phyloP scores from a whole-genome alignment of 768 basidiomycete species.

The Amanita polypyramis region DNA sequence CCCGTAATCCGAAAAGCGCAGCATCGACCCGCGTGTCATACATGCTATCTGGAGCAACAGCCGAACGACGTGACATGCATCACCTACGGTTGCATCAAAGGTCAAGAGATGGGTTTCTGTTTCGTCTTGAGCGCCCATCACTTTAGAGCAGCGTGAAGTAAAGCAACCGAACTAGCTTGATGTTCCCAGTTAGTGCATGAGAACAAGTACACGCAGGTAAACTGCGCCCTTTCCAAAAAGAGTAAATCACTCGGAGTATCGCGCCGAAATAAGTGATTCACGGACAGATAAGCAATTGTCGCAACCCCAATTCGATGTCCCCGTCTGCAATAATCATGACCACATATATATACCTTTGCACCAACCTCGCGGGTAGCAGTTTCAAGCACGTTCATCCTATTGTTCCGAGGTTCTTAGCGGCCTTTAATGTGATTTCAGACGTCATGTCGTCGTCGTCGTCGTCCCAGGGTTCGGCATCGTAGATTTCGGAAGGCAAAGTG shows the following conservation, averaged over 20 bases:
- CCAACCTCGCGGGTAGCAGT: background rate
- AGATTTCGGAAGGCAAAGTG: conserved; percentile 6
- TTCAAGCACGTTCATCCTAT: background rate
- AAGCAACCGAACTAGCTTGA: background rate
- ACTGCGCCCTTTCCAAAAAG: background rate
- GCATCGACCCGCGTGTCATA: background rate
- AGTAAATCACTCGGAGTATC: background rate
- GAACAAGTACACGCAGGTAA: background rate
- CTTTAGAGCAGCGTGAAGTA: background rate
- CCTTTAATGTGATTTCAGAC: conserved; percentile 1
- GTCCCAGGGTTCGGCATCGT: conserved; percentile 2
- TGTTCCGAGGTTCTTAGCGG: background rate
- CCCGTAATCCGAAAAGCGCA: no score
- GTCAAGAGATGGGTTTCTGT: background rate
- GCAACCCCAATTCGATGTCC: background rate
- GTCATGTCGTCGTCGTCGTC: background rate
- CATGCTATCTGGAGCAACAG: background rate
- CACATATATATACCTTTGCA: background rate
- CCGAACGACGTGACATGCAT: background rate
- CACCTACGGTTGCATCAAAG: background rate
- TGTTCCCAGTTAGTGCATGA: background rate
- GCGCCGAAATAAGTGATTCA: background rate
- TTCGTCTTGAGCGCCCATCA: background rate
- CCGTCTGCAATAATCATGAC: background rate
- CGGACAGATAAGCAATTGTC: background rate